Evolutionary conservation across 306 rosid genomes (phyloP), one percentile per base, ranked within the genome.

Genomic region (Sophora flavescens): DNA sequence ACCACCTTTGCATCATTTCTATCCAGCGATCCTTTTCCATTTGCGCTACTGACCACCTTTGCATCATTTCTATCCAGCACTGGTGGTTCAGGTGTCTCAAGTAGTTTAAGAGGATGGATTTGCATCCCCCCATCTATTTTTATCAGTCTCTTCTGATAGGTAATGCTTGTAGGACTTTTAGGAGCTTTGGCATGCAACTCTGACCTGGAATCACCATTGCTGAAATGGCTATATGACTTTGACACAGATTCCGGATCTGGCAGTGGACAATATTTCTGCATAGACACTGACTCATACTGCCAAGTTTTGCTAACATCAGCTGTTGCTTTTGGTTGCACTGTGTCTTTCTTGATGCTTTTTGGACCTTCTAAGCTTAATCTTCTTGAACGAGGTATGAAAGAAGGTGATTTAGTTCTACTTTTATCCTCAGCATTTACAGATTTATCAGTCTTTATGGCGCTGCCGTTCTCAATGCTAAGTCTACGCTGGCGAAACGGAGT

Each of bases 351-450:
- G 16, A 64, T 70, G 68, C 82, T 72, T 80, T 70, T 88, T 38
- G 93, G 75, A 63, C 97, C 97, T 85, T 95, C 99, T 79, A 91
- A 82, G 78, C 97, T 92, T 68, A 79, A 74, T 73, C 99, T 89
- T 80, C 97, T 89, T 3, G 83, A 65, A 52, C 86, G 92, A 14
- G 85, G 87, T 28, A 86, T 69, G 8, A 75, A 10, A 39, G 83
- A 52, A 4, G 95, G 90, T 68, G 91, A 88, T 77, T 86, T 90
- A 2, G 67, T 48, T 73, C 83, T 87, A 79, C 77, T 87, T 68
- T 69, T 84, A 57, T 81, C 87, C 63, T 85, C 86, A 39, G 53
- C 56, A 53, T 75, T 85, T 81, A 47, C 63, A 11, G 77, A 53
- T 58, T 78, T 86, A 26, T 83, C 93, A 3, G 68, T 63, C 86